Percentiles rank a stretch among this genome's conserved stretches.
Conservation (phyloP, 2,329 filamentous ascomycete genomes). For the Decorospora gaudefroyi region DNA sequence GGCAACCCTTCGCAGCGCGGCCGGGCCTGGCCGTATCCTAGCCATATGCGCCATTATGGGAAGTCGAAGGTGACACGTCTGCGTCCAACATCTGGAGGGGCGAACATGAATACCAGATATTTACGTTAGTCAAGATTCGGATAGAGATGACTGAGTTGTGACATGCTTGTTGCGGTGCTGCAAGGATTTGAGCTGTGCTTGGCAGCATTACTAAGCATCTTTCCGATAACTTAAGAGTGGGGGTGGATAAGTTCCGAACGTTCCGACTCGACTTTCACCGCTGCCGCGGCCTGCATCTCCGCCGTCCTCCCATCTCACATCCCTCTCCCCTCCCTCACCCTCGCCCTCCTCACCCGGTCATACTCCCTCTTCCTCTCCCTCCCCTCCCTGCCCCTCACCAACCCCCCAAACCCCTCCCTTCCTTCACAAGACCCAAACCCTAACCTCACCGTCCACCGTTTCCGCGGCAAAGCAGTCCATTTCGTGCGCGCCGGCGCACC, state of each 20-base stretch:
- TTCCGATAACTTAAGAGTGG: slow-evolving; percentile 1
- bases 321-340: background rate
- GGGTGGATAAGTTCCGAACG: background rate
- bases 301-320: slow-evolving; percentile 4
- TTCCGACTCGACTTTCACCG: background rate
- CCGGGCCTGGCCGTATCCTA: slow-evolving; percentile 34
- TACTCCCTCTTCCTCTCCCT: slow-evolving; percentile 4
- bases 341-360: background rate
- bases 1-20: slow-evolving; percentile 27
- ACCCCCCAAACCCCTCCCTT: slow-evolving; percentile 1
- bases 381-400: slow-evolving; percentile 4
- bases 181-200: slow-evolving; percentile 16
- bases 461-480: background rate
- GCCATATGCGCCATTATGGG: slow-evolving; percentile 40
- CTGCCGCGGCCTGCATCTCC: no score
- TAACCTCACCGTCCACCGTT: slow-evolving; percentile 1
- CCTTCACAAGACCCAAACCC: slow-evolving; percentile 4
- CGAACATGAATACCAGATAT: slow-evolving; percentile 29
- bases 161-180: slow-evolving; percentile 11
- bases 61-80: slow-evolving; percentile 16
- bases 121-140: slow-evolving; percentile 19
- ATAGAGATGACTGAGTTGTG: slow-evolving; percentile 23
- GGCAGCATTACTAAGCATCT: slow-evolving; percentile 15
- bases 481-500: background rate
- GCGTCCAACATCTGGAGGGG: slow-evolving; percentile 35